Evolutionary conservation across 345 rosid genomes (phyloP).

Genomic region (Eucalyptus guilfoylei): DNA sequence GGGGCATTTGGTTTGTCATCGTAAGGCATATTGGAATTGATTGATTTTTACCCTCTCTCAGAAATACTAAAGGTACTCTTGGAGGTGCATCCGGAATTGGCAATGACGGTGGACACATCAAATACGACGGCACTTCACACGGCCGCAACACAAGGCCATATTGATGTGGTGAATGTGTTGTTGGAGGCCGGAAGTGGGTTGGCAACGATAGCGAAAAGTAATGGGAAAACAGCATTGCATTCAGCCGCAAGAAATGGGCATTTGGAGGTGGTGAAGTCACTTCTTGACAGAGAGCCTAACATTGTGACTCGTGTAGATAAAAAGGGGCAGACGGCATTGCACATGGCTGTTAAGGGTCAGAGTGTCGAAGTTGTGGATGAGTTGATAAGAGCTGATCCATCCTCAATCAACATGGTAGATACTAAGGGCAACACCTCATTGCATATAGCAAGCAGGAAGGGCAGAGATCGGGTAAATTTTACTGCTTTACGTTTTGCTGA

Average conservation of each 20-base stretch:
- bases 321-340: conserved; percentile 93
- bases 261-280: conserved; percentile 57
- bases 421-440: conserved; percentile 66
- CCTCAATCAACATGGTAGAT: conserved; percentile 54
- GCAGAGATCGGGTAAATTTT: conserved; percentile 54
- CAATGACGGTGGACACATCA: conserved; percentile 89
- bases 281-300: conserved; percentile 47
- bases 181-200: conserved; percentile 70
- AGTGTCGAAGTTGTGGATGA: conserved; percentile 49
- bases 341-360: conserved; percentile 94
- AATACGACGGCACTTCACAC: conserved; percentile 89
- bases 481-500: not conserved
- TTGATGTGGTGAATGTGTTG: conserved; percentile 55
- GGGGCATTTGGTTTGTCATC: not conserved
- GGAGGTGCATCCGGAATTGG: conserved; percentile 72
- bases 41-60: conserved; percentile 7
- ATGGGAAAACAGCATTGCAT: conserved; percentile 88
- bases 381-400: conserved; percentile 53
- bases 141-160: conserved; percentile 85
- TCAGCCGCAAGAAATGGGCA: conserved; percentile 92
- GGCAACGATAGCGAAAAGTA: conserved; percentile 76
- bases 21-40: not conserved
- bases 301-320: conserved; percentile 57
- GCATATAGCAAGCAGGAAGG: conserved; percentile 79
- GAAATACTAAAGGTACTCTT: conserved; percentile 59